Conservation (phyloP, 345 rosid genomes). For the Melaleuca quinquenervia region DNA sequence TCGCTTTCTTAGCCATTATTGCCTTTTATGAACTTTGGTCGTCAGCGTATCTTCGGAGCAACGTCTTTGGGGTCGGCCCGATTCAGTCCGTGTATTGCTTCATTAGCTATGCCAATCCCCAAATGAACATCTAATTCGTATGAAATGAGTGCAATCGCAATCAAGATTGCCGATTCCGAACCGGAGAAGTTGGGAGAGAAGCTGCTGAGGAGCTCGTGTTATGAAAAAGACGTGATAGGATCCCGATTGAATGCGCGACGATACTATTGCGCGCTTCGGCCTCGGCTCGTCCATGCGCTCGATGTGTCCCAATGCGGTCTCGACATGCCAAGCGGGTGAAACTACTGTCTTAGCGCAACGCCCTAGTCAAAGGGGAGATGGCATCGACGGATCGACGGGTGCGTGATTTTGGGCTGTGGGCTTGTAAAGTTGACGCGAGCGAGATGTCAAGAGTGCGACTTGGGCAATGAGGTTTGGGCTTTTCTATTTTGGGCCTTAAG, state of each 20-base stretch:
- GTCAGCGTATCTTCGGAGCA: background rate
- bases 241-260: background rate
- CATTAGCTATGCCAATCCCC: background rate
- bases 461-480: background rate
- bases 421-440: no score
- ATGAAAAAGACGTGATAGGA: background rate
- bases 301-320: fast-evolving
- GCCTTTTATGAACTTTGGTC: background rate
- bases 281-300: fast-evolving
- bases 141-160: background rate
- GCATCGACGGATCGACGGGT: no score
- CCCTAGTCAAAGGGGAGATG: background rate
- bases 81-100: background rate
- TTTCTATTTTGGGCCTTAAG: background rate
- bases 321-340: background rate
- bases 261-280: background rate
- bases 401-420: no score
- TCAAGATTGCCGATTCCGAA: background rate
- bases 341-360: background rate
- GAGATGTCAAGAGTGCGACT: background rate
- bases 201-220: background rate
- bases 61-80: background rate
- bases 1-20: background rate
- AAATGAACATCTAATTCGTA: background rate
- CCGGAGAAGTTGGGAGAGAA: background rate